Evolutionary conservation across 768 basidiomycete species (phyloP), one percentile per base, ranked within the genome.

Genomic region (Scleroderma citrinum): DNA sequence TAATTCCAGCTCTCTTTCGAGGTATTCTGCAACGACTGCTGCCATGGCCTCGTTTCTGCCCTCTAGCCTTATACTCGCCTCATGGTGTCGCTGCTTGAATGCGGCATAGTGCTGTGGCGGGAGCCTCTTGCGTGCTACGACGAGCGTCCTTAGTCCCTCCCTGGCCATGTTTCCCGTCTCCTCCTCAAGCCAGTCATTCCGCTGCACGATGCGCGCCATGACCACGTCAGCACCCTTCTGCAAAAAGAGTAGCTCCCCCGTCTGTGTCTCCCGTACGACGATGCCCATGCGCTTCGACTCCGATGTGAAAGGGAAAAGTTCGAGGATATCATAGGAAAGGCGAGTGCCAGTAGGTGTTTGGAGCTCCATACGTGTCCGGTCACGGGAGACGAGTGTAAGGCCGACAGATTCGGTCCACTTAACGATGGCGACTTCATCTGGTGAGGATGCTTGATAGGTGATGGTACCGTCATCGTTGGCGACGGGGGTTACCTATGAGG

Each of bases 281-380:
- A 98, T 97, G 29, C 96, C 94, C 96, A 98, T 99, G 24, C 96
- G 89, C 67, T 99, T 98, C 1, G 93, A 93, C 66, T 98, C 96
- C 12, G 92, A 96, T 0, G 95, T 98, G 71, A 99, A 98, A 0
- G 96, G 96, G 70, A 99, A 99, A 50, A 99, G 80, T 43, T 94
- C 87, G 47, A 98, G 83, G 44, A 99, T 81, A 48, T 92, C 92
- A 61, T 83, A 98, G 11, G 73, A 71, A 43, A 94, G 64, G 7
- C 73, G 73, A 1, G 71, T 59, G 7, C 88, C 87, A 5, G 76
- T 64, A 0, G 90, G 85, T 0, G 83, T 83, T 51, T 81, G 84
- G 7, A 99, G 73, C 24, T 87, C 83, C 65, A 98, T 95, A n/a
- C 77, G 79, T 1, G 87, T 88, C 34, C 96, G 90, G 63, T 96